These are phyloP conservation scores for Saccharomycopsis sp. DNA, from an alignment of 805 yeast species.

Conservation along the genomic window DNA sequence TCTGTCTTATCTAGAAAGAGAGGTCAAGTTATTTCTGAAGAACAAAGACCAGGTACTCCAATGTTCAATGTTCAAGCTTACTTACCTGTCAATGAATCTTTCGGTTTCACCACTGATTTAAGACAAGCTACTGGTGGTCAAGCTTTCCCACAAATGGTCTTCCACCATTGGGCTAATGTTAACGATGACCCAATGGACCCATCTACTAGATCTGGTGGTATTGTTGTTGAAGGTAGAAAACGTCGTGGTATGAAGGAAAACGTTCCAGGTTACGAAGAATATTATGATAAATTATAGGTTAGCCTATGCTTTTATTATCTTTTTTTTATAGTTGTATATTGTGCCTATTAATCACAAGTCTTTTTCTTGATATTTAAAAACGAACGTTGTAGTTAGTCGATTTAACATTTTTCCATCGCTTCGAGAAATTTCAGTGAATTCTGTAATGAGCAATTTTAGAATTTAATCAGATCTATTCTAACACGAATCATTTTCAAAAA, in stretches of 20 bases:
- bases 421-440: too few relatives aligned
- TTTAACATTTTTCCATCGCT: too few relatives aligned
- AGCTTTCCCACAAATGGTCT: conserved; percentile 99
- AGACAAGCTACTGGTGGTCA: conserved; percentile 99
- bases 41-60: conserved; percentile 99
- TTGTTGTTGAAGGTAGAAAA: conserved; percentile 67
- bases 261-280: conserved; percentile 99
- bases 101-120: conserved; percentile 99
- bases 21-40: conserved; percentile 99
- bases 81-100: conserved; percentile 99
- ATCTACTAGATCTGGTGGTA: conserved; percentile 57
- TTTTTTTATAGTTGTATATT: too few relatives aligned
- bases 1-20: conserved; percentile 98
- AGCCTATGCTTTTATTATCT: conserved; percentile 1
- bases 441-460: too few relatives aligned
- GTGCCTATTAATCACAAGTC: too few relatives aligned
- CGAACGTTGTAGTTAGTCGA: too few relatives aligned
- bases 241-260: conserved; percentile 94
- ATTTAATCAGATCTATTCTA: too few relatives aligned
- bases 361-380: too few relatives aligned
- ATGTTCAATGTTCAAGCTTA: conserved; percentile 99
- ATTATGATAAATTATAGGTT: conserved; percentile 80
- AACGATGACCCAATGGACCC: conserved; percentile 90
- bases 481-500: too few relatives aligned
- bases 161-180: conserved; percentile 96